A percentile compares a stretch with the other conserved stretches of the same genome.
phyloP scores from a whole-genome alignment of 2,329 filamentous ascomycete species.

The Berkeleyomyces rouxiae region DNA sequence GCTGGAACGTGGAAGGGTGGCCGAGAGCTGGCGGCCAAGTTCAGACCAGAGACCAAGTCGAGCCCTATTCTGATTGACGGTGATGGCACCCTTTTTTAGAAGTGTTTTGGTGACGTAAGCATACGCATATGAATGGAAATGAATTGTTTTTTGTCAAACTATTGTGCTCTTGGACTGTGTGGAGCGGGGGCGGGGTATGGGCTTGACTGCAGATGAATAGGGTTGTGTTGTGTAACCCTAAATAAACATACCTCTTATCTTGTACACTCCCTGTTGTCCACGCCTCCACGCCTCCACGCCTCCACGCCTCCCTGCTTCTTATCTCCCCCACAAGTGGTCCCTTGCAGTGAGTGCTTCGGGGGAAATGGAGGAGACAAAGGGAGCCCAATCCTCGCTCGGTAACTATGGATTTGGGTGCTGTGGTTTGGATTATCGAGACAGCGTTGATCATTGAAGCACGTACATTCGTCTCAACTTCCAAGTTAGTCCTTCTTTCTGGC shows the following conservation, averaged over 20 bases:
- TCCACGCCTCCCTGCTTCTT: not conserved
- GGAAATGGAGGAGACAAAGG: not conserved
- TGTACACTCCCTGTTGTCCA: not conserved
- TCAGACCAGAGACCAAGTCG: constrained; percentile 61
- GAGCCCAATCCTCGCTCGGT: not conserved
- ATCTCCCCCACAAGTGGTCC: constrained; percentile 1
- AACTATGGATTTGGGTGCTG: not conserved
- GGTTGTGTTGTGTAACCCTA: constrained; percentile 4
- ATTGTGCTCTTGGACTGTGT: not conserved
- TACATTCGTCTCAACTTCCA: not conserved
- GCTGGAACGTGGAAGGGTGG: constrained; percentile 48
- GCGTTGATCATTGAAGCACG: not conserved
- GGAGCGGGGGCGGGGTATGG: too few species aligned
- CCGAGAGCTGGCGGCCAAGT: constrained; percentile 64
- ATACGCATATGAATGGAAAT: not conserved
- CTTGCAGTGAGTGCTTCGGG: not conserved
- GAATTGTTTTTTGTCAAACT: not conserved
- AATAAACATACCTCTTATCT: constrained; percentile 1
- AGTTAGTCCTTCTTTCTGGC: not conserved
- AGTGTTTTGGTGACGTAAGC: not conserved
- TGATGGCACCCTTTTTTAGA: constrained; percentile 64
- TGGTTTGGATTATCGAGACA: not conserved
- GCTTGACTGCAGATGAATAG: not conserved
- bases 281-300: too few species aligned
- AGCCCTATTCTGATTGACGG: constrained; percentile 70